phyloP scores from a whole-genome alignment of 2,329 filamentous ascomycete species.

The Akanthomyces lecanii region DNA sequence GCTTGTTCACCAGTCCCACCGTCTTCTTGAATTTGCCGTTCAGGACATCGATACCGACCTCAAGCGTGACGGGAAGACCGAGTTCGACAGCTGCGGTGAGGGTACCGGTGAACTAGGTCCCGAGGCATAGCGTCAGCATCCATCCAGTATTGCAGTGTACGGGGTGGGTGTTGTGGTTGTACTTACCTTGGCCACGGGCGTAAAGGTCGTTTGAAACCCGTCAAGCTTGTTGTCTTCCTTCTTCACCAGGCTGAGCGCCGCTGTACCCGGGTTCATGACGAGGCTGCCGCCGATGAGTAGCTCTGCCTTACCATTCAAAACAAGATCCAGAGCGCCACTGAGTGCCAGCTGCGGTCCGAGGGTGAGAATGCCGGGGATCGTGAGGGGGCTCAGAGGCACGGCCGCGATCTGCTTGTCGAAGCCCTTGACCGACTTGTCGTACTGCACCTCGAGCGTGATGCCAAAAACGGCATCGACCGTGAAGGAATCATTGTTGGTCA shows the following conservation, averaged over 20 bases:
- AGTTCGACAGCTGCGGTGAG: background rate
- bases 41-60: constrained; percentile 6
- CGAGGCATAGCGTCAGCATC: background rate
- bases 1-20: background rate
- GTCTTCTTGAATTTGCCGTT: constrained; percentile 12
- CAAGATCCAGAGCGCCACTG: background rate
- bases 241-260: too few species aligned
- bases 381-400: background rate
- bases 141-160: too few species aligned
- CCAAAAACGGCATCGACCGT: background rate
- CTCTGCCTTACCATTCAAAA: background rate
- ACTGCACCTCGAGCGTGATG: background rate
- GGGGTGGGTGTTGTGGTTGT: background rate
- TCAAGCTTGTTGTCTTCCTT: background rate
- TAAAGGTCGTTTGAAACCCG: background rate
- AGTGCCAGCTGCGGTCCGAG: background rate
- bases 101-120: background rate
- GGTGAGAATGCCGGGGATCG: background rate
- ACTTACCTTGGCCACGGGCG: background rate
- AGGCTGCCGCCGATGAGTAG: background rate
- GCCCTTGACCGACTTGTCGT: background rate
- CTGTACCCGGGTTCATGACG: background rate
- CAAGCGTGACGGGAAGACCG: constrained; percentile 1
- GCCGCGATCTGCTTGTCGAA: background rate
- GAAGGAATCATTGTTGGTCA: background rate